These are phyloP conservation scores for Rhizophora mangle DNA, from an alignment of 345 rosid genomes.

Conservation along the genomic window DNA sequence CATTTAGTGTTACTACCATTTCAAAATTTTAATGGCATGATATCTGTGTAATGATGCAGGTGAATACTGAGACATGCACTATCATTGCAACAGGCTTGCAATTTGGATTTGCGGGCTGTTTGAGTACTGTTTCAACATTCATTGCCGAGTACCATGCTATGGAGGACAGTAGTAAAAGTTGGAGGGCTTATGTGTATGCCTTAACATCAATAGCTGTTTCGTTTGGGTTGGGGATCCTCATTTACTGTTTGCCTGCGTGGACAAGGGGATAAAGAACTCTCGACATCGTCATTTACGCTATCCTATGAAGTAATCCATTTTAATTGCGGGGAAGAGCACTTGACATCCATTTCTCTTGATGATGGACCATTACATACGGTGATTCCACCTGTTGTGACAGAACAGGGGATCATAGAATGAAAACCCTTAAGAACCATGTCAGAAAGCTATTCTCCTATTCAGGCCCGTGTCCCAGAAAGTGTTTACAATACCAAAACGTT, in stretches of 20 bases:
- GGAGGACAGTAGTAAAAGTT: conserved; percentile 58
- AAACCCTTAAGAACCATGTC: too few species aligned
- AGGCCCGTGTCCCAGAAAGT: too few species aligned
- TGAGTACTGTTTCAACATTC: conserved; percentile 86
- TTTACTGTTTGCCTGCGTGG: conserved; percentile 67
- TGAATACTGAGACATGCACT: conserved; percentile 41
- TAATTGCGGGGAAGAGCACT: too few species aligned
- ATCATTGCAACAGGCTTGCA: conserved; percentile 57
- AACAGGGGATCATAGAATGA: too few species aligned
- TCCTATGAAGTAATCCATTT: too few species aligned
- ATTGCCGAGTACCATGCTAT: conserved; percentile 86
- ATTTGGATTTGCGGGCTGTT: conserved; percentile 77
- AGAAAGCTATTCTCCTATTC: too few species aligned
- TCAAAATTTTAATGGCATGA: background rate
- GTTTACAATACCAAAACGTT: too few species aligned
- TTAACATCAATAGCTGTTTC: conserved; percentile 42
- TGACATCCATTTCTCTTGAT: too few species aligned
- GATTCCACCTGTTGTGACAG: too few species aligned
- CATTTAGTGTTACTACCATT: background rate
- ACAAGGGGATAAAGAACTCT: conserved; percentile 22
- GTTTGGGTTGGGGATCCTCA: conserved; percentile 47
- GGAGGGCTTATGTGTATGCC: conserved; percentile 81
- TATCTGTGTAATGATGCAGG: conserved; percentile 35
- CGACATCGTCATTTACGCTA: too few species aligned
- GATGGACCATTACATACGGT: too few species aligned